Evolutionary conservation across 495 filamentous ascomycete species (phyloP).

Genomic region (Penicillium maclennaniae): DNA sequence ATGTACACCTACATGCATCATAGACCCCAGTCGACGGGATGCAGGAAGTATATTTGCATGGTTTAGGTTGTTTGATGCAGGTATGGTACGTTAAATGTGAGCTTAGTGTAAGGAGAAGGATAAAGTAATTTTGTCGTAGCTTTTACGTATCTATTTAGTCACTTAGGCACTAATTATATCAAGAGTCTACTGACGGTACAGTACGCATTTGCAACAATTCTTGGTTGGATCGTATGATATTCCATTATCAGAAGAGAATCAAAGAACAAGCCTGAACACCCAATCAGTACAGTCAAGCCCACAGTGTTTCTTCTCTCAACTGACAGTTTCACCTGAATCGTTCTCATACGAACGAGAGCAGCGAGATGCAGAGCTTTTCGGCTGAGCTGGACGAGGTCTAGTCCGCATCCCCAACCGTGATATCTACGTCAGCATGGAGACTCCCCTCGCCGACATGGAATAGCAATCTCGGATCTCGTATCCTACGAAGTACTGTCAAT

Average conservation of each 20-base stretch:
- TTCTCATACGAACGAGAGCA: not conserved
- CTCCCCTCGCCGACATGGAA: conserved; percentile 1
- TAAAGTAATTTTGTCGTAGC: no score
- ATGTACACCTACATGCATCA: not conserved
- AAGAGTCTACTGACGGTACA: not conserved
- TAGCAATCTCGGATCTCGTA: conserved; percentile 37
- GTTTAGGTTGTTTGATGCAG: not conserved
- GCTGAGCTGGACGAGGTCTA: conserved; percentile 3
- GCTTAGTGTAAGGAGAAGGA: not conserved
- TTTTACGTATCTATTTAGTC: no score
- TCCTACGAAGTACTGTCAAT: conserved; percentile 50
- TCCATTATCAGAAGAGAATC: no score
- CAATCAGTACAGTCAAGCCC: conserved; percentile 5
- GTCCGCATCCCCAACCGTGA: conserved; percentile 49
- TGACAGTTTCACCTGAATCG: not conserved
- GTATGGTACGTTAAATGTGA: not conserved
- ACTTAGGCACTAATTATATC: no score
- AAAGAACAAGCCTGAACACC: conserved; percentile 3
- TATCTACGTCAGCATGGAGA: conserved; percentile 41
- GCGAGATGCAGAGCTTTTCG: not conserved
- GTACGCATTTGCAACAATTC: conserved; percentile 6
- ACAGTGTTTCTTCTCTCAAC: not conserved
- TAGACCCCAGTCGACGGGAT: not conserved
- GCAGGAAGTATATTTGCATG: not conserved
- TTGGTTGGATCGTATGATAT: not conserved